Conservation (phyloP, 1,139 yeast species). For the Wickerhamiella pararugosa region DNA sequence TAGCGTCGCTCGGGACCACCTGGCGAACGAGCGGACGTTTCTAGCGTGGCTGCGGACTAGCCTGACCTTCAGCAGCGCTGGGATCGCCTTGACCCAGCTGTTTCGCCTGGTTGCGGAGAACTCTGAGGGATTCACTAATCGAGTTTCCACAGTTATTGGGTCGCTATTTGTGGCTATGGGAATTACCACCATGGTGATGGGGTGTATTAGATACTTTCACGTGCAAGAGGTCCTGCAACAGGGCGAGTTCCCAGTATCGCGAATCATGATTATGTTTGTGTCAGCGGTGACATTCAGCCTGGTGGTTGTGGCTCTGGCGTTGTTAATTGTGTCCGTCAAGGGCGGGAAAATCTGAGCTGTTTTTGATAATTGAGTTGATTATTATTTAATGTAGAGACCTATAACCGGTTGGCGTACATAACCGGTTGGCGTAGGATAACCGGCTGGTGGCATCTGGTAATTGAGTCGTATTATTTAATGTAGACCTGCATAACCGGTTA, state of each 20-base stretch:
- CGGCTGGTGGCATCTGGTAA: no score
- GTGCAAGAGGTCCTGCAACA: constrained; percentile 33
- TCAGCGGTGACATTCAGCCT: constrained; percentile 23
- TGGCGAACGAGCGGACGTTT: constrained; percentile 69
- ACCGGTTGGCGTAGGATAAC: no score
- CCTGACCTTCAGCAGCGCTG: constrained; percentile 39
- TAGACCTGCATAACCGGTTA: no score
- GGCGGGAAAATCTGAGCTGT: no score
- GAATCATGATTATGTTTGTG: constrained; percentile 24
- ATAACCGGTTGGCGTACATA: no score
- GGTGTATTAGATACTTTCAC: constrained; percentile 31
- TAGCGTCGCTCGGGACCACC: constrained; percentile 18
- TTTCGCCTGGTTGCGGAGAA: constrained; percentile 26
- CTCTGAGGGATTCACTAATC: constrained; percentile 5
- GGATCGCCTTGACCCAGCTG: constrained; percentile 42
- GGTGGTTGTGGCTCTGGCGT: constrained; percentile 13
- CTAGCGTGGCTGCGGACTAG: constrained; percentile 65
- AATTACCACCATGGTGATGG: constrained; percentile 28
- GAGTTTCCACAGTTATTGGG: constrained; percentile 19
- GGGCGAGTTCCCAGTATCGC: constrained; percentile 37
- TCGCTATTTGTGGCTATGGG: constrained; percentile 31
- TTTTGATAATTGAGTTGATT: no score
- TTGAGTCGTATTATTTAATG: no score
- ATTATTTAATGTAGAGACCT: no score
- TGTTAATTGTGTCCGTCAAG: constrained; percentile 8